phyloP scores from a whole-genome alignment of 192 early-diverging fungal genomes.

The Coemansia sp. region DNA sequence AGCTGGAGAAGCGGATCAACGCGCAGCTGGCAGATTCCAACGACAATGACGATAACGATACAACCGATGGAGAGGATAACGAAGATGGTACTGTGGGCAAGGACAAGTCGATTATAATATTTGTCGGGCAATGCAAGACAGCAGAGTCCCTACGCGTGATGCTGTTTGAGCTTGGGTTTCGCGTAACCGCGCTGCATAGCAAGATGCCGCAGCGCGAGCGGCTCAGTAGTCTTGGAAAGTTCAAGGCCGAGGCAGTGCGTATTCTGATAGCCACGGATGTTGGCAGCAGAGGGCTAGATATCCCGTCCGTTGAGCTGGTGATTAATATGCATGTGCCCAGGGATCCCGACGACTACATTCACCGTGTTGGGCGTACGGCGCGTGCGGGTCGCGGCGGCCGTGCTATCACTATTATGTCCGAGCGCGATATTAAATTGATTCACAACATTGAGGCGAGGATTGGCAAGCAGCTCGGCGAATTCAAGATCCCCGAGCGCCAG shows the following conservation, averaged over 20 bases:
- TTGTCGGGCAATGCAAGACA: slow-evolving; percentile 81
- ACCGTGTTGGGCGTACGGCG: slow-evolving; percentile 97
- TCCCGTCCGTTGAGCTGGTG: slow-evolving; percentile 89
- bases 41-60: slow-evolving; percentile 6
- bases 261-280: slow-evolving; percentile 97
- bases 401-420: slow-evolving; percentile 83
- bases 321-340: slow-evolving; percentile 95
- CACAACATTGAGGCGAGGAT: slow-evolving; percentile 88
- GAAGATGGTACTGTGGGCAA: slow-evolving; percentile 16
- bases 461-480: slow-evolving; percentile 80
- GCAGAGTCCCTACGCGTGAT: slow-evolving; percentile 84
- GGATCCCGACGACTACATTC: slow-evolving; percentile 96
- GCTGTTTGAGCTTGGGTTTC: slow-evolving; percentile 88
- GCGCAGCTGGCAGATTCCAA: slow-evolving; percentile 39
- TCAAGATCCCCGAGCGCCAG: slow-evolving; percentile 73
- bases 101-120: slow-evolving; percentile 91
- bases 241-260: slow-evolving; percentile 82
- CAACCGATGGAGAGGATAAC: slow-evolving; percentile 41
- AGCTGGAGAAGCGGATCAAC: slow-evolving; percentile 36
- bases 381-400: slow-evolving; percentile 92
- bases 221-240: slow-evolving; percentile 86
- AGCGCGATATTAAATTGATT: slow-evolving; percentile 83
- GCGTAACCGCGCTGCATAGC: slow-evolving; percentile 87
- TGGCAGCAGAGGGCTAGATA: slow-evolving; percentile 96
- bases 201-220: slow-evolving; percentile 93